Conservation (phyloP, 352 stramenopile species). For the Phytopythium sindhum region DNA sequence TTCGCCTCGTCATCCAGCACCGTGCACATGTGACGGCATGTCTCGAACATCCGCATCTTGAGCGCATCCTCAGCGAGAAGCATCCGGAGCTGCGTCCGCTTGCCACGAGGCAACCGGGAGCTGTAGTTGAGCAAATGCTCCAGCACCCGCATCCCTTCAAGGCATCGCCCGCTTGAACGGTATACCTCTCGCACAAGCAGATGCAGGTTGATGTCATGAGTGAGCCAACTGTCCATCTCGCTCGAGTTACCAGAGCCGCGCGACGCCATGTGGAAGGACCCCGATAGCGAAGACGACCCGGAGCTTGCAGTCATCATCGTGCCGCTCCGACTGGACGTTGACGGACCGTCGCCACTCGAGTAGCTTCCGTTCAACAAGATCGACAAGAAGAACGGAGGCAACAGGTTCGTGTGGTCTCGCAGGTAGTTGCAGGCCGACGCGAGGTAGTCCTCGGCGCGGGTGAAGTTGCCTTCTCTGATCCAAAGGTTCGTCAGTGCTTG, state of each 20-base stretch:
- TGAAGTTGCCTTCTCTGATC: conserved; percentile 76
- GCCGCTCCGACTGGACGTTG: conserved; percentile 49
- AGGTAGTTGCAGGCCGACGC: conserved; percentile 61
- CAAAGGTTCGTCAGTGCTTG: conserved; percentile 78
- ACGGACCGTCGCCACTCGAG: conserved; percentile 42
- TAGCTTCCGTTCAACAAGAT: conserved; percentile 42
- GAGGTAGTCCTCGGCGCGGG: conserved; percentile 65
- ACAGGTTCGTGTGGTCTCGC: conserved; percentile 59
- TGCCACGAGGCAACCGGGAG: conserved; percentile 61
- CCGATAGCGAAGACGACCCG: conserved; percentile 55
- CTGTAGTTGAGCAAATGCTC: conserved; percentile 80
- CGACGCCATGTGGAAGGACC: conserved; percentile 52
- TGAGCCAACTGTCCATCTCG: conserved; percentile 77
- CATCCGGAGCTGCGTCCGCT: conserved; percentile 78
- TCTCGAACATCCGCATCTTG: conserved; percentile 73
- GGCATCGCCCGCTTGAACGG: conserved; percentile 65
- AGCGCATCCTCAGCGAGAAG: conserved; percentile 73
- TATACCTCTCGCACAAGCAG: conserved; percentile 78
- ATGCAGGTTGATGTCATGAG: conserved; percentile 83
- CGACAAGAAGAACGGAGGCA: conserved; percentile 65
- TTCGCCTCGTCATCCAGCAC: conserved; percentile 75
- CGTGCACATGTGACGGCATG: conserved; percentile 67
- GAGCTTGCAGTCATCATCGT: conserved; percentile 71
- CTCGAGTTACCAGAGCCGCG: conserved; percentile 52
- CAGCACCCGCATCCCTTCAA: conserved; percentile 76